phyloP scores from a whole-genome alignment of 129 eudicot genomes.

The Flaveria linearis region DNA sequence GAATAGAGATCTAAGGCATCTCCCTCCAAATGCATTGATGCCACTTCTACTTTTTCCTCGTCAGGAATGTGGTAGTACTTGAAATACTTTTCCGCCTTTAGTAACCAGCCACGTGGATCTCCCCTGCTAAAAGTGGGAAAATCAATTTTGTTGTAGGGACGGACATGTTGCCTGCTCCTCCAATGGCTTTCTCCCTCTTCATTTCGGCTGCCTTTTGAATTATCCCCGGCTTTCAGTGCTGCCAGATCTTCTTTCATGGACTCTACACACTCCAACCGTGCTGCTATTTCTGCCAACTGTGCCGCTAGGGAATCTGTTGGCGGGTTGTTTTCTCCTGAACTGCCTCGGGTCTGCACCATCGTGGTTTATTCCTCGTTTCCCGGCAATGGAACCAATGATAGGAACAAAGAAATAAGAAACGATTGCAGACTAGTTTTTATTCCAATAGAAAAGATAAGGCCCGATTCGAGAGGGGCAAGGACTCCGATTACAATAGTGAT shows the following conservation, averaged over 20 bases:
- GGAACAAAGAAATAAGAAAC: not conserved
- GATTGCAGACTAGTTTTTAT: not conserved
- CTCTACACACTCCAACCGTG: not conserved
- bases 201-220: not conserved
- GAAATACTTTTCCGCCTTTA: not conserved
- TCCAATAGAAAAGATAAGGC: not conserved
- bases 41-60: too few relatives aligned
- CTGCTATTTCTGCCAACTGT: not conserved
- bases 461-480: not conserved
- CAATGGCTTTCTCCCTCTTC: not conserved
- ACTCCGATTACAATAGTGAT: not conserved
- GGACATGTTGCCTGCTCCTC: not conserved
- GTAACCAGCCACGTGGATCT: constrained; percentile 6
- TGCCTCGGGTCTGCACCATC: not conserved
- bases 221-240: not conserved
- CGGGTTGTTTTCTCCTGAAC: not conserved
- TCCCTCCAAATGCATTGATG: too few relatives aligned
- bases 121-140: constrained; percentile 17
- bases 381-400: constrained; percentile 1
- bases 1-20: too few relatives aligned
- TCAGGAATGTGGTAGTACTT: too few relatives aligned
- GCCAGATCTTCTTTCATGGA: not conserved
- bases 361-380: not conserved
- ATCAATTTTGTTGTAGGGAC: constrained; percentile 14
- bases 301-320: not conserved